Base-by-base conservation (phyloP, 768 basidiomycete genomes). In the Pulveroboletus frians region DNA sequence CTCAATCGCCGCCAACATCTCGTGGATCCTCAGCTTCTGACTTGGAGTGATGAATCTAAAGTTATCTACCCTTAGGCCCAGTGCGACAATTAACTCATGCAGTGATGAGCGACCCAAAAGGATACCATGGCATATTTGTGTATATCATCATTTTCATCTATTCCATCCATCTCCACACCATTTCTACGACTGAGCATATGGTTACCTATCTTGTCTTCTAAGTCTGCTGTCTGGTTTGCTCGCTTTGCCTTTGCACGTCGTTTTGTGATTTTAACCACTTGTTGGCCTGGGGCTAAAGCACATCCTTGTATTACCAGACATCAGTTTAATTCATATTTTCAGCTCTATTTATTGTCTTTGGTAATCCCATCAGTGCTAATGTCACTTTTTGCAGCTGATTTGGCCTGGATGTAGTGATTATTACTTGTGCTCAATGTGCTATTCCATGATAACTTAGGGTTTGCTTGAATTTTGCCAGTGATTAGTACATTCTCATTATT, bases 71-170 rank as follows among this genome's bases (percentile, higher is more conserved):
- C 38, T 7, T 40, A 10, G 6, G n/a, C 35, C 21, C 20, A 27
- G 59, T 41, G 38, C 27, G 11, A 30, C 37, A 32, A 38, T 23
- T 21, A 46, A 34, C 36, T 18, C 44, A 31, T 51, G 48, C 51
- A 37, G 44, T 42, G 17, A 51, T 43, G 47, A 49, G 50, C 43
- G 43, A 45, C 50, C 44, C 44, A 54, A 52, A 55, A 65, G 51
- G 49, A 67, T 63, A 65, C 52, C 61, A 52, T 58, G 57, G 66
- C 59, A 61, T 60, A 50, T 61, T 62, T 67, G 63, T 69, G 49
- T 62, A 67, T 57, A 69, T 51, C 63, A 67, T 55, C 57, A 57
- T 20, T 56, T 60, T 32, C 64, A 68, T 69, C 54, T 65, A 67
- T 65, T 53, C 32, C 46, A 40, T 51, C 57, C 66, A 66, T 66